Evolutionary conservation across 139 green algal species (phyloP).

Genomic region (Nannochloris sp.): DNA sequence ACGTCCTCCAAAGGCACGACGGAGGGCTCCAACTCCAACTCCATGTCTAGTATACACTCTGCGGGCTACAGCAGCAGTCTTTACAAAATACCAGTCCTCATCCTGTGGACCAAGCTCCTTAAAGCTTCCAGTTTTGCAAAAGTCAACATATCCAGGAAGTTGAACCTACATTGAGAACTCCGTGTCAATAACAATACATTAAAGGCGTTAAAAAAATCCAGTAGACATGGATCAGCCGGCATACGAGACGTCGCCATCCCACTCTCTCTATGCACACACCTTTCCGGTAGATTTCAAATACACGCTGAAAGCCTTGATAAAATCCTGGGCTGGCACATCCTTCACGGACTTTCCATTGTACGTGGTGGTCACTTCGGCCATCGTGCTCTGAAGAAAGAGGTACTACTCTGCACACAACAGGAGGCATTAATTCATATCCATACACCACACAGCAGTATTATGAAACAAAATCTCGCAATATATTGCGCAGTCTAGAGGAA

Average conservation of each 20-base stretch:
- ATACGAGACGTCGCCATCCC: not conserved
- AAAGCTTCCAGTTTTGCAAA: slow-evolving; percentile 90
- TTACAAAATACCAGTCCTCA: slow-evolving; percentile 98
- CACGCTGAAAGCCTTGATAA: slow-evolving; percentile 87
- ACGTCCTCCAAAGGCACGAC: slow-evolving; percentile 78
- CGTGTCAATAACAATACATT: too few species aligned
- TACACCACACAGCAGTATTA: too few species aligned
- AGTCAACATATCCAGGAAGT: slow-evolving; percentile 89
- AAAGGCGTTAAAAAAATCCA: too few species aligned
- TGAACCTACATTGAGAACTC: slow-evolving; percentile 57
- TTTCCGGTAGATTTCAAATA: slow-evolving; percentile 97
- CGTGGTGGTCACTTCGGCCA: slow-evolving; percentile 20
- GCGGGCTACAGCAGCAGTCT: slow-evolving; percentile 85
- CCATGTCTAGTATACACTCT: slow-evolving; percentile 87
- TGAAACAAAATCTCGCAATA: too few species aligned
- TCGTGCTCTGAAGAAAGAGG: slow-evolving; percentile 14
- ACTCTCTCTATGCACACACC: slow-evolving; percentile 37
- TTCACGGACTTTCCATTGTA: slow-evolving; percentile 59
- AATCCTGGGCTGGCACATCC: slow-evolving; percentile 70
- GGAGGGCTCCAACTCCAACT: slow-evolving; percentile 85
- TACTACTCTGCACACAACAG: too few species aligned
- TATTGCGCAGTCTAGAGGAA: too few species aligned
- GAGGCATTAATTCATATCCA: too few species aligned
- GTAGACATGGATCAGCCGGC: not conserved
- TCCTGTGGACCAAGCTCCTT: slow-evolving; percentile 96